Base-by-base conservation (phyloP, 495 filamentous ascomycete species). In the Neurospora sp. region DNA sequence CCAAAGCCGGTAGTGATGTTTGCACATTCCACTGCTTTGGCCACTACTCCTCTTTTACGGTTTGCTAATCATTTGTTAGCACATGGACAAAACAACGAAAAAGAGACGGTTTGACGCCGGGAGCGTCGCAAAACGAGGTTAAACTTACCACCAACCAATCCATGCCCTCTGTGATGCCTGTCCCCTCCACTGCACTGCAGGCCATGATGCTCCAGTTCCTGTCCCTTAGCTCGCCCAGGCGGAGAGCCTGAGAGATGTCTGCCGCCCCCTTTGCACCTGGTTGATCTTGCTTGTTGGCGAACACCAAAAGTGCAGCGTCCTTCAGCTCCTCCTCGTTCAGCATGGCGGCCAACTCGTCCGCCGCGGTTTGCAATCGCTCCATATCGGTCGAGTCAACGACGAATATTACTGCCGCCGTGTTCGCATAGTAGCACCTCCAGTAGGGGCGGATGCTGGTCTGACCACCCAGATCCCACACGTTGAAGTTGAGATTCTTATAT, bases 361-460 rank as follows among this genome's bases (percentile, higher is more conserved):
- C 89, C 1, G 96, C 96, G 1, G 94, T 98, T 68, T 92, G 90
- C 61, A 99, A 84, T 65, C 96, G 92, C 74, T 97, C 93, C 77
- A 98, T 94, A 88, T 99, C 96, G 72, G 96, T 98, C 65, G 92
- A 94, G 79, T 99, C 96, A 78, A 99, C 95, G 71, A 99, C 96
- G 83, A 99, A 99, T 76, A 99, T 92, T 73, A 99, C 96, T 16
- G 96, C 96, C n/a, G 96, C 96, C 3, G 96, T 99, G 84, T 98
- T 98, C 78, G 96, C 94, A 80, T 98, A 99, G 87, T 99, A 99
- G 82, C 96, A 98, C 77, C 96, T 89, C 96, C 96, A 99, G 84
- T 98, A 99, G 11, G 96, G 96, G 75, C 96, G 90, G 79, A 99
- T 98, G 70, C 91, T 94, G 16, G 96, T 98, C 87, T 98, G 96